Base-by-base conservation (phyloP, 2,329 filamentous ascomycete genomes). In the Colletotrichum shisoi region DNA sequence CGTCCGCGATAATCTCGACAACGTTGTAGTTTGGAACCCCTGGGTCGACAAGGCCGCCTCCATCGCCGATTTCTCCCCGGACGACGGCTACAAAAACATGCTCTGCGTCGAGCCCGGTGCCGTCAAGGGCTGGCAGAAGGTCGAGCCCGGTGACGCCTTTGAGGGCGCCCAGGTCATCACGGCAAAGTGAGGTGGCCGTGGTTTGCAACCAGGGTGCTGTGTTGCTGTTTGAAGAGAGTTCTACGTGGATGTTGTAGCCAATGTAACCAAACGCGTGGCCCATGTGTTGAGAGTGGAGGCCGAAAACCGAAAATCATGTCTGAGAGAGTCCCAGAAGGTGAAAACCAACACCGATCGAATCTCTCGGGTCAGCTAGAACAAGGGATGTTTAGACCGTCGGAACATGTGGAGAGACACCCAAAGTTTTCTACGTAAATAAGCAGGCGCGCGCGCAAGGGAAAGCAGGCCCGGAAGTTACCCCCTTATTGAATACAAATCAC, bases 11-110 rank as follows among this genome's bases (percentile, higher is more conserved):
- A 94, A 93, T 71, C 84, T 99, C 71, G 86, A 87, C 69, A 92
- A 98, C 72, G 89, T 95, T 17, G 94, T 97, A 1, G 91, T 98
- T 37, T 99, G 95, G 95, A 99, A 99, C 79, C 95, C 95, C 1
- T 97, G 94, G 93, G 84, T 85, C 46, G 92, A 94, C 70, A 96
- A 96, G 82, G 88, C 92, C 1, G 87, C 88, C 72, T 85, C 85
- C 5, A 96, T 97, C 81, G 88, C 83, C 59, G 95, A 99, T 78
- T 97, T 98, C 76, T 86, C 85, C 66, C 95, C 95, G 57, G 91
- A 96, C 75, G 91, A 94, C 61, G 95, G 91, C 44, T 98, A 90
- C 83, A 92, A 92, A 83, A 87, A 93, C 67, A 97, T 98, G 92
- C 82, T 99, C 49, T 98, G 95, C 76, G 87, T 98, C 57, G 95